These are phyloP conservation scores for Colletotrichum sp. DNA, from an alignment of 2,329 filamentous ascomycete species.

Conservation along the genomic window DNA sequence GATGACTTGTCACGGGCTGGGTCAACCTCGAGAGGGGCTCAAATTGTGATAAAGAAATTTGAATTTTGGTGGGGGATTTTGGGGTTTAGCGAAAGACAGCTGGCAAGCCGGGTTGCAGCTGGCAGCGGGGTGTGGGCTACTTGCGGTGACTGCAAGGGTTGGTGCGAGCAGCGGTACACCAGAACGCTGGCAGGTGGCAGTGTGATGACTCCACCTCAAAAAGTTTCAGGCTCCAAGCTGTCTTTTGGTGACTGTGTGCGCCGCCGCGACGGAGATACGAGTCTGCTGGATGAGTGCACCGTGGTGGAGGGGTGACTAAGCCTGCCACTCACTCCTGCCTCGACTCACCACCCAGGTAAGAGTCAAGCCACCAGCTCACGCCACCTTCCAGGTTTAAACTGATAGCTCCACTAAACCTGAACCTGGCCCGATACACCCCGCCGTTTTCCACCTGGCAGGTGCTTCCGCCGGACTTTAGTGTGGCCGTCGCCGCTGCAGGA, in stretches of 20 bases:
- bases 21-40: conserved; percentile 18
- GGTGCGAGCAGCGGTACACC: background rate
- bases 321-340: background rate
- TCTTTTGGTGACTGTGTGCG: background rate
- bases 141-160: background rate
- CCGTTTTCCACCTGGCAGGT: background rate
- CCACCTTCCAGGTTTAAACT: background rate
- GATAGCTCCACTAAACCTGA: background rate
- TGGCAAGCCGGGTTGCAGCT: conserved; percentile 1
- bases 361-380: background rate
- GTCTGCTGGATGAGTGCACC: background rate
- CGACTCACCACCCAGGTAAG: background rate
- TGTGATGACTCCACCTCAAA: background rate
- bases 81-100: conserved; percentile 20
- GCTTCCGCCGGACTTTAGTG: background rate
- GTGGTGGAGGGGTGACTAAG: background rate
- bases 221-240: conserved; percentile 1
- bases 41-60: conserved; percentile 15
- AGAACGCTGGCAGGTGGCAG: background rate
- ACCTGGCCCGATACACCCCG: background rate
- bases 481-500: background rate
- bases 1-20: conserved; percentile 18
- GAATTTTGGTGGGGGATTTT: conserved; percentile 22
- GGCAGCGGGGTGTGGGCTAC: background rate
- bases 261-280: background rate